Evolutionary conservation across 495 filamentous ascomycete species (phyloP).

Genomic region (Lasiosphaeria ovina): DNA sequence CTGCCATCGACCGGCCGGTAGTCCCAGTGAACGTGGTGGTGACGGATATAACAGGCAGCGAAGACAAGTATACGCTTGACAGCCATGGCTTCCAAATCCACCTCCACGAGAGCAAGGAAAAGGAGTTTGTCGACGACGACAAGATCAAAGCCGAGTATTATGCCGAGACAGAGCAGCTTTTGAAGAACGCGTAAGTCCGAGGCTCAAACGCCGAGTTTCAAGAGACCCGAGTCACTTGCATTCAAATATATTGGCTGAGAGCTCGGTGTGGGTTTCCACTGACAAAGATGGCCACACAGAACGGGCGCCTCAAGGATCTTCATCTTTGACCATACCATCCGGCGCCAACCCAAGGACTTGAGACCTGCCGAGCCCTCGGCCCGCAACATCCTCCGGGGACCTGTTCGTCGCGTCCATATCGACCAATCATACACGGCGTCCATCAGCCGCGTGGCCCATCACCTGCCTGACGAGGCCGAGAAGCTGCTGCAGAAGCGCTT

Average conservation of each 20-base stretch:
- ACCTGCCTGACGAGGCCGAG: conserved; percentile 62
- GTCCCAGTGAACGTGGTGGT: conserved; percentile 29
- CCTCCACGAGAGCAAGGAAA: conserved; percentile 45
- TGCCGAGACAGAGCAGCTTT: conserved; percentile 61
- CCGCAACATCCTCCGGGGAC: conserved; percentile 46
- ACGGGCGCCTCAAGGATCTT: conserved; percentile 63
- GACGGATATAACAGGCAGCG: conserved; percentile 38
- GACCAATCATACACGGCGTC: conserved; percentile 67
- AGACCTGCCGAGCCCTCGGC: neutral
- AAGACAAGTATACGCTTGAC: conserved; percentile 42
- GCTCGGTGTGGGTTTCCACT: neutral
- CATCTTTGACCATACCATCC: conserved; percentile 77
- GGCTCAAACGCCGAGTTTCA: conserved; percentile 18
- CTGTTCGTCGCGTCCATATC: conserved; percentile 67
- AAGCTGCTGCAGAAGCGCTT: conserved; percentile 61
- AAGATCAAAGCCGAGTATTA: conserved; percentile 66
- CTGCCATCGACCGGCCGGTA: neutral
- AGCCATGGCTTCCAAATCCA: conserved; percentile 43
- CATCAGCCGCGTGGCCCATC: conserved; percentile 54
- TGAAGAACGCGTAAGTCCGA: conserved; percentile 58
- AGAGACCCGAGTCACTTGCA: conserved; percentile 12
- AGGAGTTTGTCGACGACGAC: conserved; percentile 67
- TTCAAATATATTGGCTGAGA: too few relatives aligned
- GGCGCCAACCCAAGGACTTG: conserved; percentile 43
- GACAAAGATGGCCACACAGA: conserved; percentile 35